Percentiles rank a stretch among this genome's conserved stretches.
phyloP scores from a whole-genome alignment of 148 eudicot genomes.

The Rhododendron henanense region DNA sequence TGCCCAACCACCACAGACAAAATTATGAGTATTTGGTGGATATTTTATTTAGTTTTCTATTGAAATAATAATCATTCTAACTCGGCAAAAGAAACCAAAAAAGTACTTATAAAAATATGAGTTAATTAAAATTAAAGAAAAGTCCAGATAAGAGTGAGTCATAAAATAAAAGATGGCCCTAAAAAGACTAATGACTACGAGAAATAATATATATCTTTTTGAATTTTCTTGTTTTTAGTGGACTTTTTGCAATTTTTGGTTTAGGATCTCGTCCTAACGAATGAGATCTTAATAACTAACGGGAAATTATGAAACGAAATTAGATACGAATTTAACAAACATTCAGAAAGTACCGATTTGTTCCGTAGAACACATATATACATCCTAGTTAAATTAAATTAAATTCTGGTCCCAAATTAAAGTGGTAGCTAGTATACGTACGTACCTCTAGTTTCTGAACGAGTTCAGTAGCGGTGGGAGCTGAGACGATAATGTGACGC shows the following conservation, averaged over 20 bases:
- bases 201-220: too few species aligned
- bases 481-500: constrained; percentile 65
- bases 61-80: neutral
- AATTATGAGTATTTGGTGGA: neutral
- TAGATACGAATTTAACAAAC: neutral
- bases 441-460: constrained; percentile 66
- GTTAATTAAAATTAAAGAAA: too few species aligned
- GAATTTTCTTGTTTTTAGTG: neutral
- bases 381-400: too few species aligned
- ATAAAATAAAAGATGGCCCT: neutral
- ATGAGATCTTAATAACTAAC: neutral
- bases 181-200: too few species aligned
- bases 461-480: constrained; percentile 58
- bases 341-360: neutral
- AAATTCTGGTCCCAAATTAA: neutral
- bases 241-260: neutral
- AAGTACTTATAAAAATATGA: too few species aligned
- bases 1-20: constrained; percentile 3
- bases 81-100: neutral
- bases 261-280: neutral
- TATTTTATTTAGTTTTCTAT: neutral
- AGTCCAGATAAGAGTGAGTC: neutral
- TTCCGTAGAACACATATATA: too few species aligned
- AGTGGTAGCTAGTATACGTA: neutral
- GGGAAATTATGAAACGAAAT: neutral